A percentile compares a stretch with the other conserved stretches of the same genome.
These are phyloP conservation scores for Pseudisothecium myosuroides DNA, from an alignment of 225 moss, liverwort and hornwort species.

Conservation along the genomic window DNA sequence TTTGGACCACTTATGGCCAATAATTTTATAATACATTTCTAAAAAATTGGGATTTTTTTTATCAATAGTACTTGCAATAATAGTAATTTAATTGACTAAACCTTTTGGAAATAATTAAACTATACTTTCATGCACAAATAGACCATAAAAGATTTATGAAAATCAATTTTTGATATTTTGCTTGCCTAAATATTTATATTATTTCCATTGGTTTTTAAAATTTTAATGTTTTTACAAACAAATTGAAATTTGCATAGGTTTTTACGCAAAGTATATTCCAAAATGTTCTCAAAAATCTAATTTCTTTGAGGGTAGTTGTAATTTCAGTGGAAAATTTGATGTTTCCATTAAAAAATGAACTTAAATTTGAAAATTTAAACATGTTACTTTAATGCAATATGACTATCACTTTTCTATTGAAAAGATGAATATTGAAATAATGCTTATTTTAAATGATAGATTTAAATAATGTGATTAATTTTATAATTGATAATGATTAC, in stretches of 20 bases:
- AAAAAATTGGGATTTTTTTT: too few species aligned
- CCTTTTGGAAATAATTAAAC: too few species aligned
- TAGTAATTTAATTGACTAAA: not conserved
- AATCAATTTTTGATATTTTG: too few species aligned
- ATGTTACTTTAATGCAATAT: not conserved
- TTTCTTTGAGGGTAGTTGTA: not conserved
- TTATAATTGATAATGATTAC: not conserved
- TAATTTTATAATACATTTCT: not conserved
- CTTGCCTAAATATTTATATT: not conserved
- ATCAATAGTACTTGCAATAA: not conserved
- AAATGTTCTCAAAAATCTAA: too few species aligned
- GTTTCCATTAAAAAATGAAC: rapidly evolving
- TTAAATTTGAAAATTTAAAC: not conserved
- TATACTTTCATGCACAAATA: not conserved
- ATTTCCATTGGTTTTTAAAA: not conserved
- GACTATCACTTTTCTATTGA: not conserved
- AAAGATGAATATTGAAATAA: not conserved
- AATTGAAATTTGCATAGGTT: not conserved
- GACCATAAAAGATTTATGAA: rapidly evolving
- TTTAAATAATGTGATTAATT: not conserved
- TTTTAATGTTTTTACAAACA: not conserved
- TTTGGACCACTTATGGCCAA: not conserved
- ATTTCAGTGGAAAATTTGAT: not conserved
- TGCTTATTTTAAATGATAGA: rapidly evolving
- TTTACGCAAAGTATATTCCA: not conserved